Evolutionary conservation across 768 basidiomycete genomes (phyloP).

Genomic region (Pulveroboletus sp.): DNA sequence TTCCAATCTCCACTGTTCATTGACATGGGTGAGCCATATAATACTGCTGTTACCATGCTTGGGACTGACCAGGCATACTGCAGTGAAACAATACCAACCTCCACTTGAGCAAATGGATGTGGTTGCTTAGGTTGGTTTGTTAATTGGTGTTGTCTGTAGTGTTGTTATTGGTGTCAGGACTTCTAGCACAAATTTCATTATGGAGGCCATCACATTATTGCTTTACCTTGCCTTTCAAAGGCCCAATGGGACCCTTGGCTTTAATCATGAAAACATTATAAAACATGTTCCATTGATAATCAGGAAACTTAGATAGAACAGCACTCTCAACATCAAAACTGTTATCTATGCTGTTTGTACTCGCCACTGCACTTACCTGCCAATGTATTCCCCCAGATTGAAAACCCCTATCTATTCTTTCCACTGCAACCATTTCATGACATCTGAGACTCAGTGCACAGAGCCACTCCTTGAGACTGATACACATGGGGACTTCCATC

Average conservation of each 20-base stretch:
- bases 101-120: conserved; percentile 2
- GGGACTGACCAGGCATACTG: too few species aligned
- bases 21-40: too few species aligned
- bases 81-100: not conserved
- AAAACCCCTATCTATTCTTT: not conserved
- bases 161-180: conserved; percentile 16
- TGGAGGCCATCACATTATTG: conserved; percentile 8
- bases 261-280: not conserved
- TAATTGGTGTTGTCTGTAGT: not conserved
- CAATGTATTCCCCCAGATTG: not conserved
- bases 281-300: not conserved
- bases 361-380: not conserved
- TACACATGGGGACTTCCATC: not conserved
- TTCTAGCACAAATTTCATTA: conserved; percentile 14
- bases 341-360: not conserved
- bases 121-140: conserved; percentile 1
- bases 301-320: not conserved
- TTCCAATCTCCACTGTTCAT: too few species aligned
- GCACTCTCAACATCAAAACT: not conserved
- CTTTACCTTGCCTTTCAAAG: conserved; percentile 1
- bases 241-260: not conserved
- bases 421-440: not conserved
- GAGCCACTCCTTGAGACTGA: not conserved
- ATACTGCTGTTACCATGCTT: too few species aligned
- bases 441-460: not conserved